A percentile compares a stretch with the other conserved stretches of the same genome.
phyloP scores from a whole-genome alignment of 192 early-diverging fungal genomes.

The Coemansia aciculifera region DNA sequence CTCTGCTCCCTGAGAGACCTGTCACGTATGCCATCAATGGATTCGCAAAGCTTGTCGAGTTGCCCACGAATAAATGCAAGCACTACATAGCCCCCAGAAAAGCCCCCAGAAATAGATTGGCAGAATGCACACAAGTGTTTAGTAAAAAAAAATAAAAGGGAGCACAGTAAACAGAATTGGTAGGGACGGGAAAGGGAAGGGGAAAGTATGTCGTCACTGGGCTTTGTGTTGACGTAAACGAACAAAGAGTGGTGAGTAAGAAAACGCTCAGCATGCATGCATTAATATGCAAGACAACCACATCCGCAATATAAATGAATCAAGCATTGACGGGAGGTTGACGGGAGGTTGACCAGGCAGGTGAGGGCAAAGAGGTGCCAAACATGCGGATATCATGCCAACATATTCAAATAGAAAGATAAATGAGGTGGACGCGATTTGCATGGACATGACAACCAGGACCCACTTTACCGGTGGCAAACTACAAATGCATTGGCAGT shows the following conservation, averaged over 20 bases:
- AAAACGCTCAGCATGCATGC: neutral
- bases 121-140: neutral
- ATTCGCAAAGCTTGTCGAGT: constrained; percentile 1
- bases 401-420: neutral
- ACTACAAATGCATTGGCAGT: neutral
- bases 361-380: neutral
- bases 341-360: neutral
- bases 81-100: neutral
- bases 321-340: neutral
- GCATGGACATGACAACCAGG: neutral
- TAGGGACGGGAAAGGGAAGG: neutral
- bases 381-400: neutral
- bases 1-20: neutral
- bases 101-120: neutral
- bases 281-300: neutral
- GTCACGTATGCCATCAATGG: neutral
- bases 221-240: neutral
- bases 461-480: neutral
- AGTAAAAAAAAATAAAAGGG: neutral
- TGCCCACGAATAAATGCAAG: constrained; percentile 10
- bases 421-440: neutral
- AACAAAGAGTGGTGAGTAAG: neutral
- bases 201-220: neutral
- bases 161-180: neutral
- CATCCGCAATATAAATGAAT: neutral